Conservation (phyloP, 148 eudicot genomes). For the Salicornia ramosissima region DNA sequence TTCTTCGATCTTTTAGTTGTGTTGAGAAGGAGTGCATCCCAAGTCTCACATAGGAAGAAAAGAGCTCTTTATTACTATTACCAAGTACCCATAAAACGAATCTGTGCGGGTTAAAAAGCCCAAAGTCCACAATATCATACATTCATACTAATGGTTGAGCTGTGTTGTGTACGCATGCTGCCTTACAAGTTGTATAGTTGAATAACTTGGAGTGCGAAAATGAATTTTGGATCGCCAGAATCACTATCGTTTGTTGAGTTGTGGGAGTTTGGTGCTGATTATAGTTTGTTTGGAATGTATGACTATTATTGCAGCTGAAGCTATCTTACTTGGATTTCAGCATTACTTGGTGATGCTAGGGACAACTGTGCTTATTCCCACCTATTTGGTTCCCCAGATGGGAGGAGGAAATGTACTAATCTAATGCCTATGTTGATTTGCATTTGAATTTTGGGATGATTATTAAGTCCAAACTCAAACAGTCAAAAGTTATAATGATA, state of each 20-base stretch:
- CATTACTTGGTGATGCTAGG: constrained; percentile 92
- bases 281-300: neutral
- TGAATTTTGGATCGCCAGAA: neutral
- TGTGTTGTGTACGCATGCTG: no score
- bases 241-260: neutral
- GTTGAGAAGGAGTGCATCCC: no score
- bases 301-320: constrained; percentile 55
- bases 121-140: no score
- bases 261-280: constrained; percentile 18
- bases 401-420: constrained; percentile 72
- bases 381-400: constrained; percentile 76
- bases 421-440: neutral
- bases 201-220: no score
- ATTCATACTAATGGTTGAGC: no score
- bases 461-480: no score
- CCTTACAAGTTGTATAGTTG: no score
- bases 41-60: no score
- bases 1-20: no score
- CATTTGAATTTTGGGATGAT: neutral
- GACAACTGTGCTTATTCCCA: constrained; percentile 78
- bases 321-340: constrained; percentile 78
- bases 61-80: no score
- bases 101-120: no score
- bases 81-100: no score
- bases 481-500: constrained; percentile 4